Conservation (phyloP, 768 basidiomycete species). For the Calocera viscosa region DNA sequence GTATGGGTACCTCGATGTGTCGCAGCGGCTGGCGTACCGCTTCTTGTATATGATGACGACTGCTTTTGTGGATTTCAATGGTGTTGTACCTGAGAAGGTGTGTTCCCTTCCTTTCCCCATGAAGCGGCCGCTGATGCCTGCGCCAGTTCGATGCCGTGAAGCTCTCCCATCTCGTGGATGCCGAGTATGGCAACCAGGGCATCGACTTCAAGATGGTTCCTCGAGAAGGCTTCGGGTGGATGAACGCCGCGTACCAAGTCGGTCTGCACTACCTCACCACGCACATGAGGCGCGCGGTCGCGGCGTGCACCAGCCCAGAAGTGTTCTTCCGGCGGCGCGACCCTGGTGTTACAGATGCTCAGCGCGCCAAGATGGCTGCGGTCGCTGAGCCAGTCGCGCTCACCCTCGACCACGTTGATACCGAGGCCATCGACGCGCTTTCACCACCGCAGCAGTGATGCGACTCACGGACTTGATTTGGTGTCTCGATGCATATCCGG, state of each 20-base stretch:
- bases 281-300: conserved; percentile 90
- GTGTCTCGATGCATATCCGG: background rate
- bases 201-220: conserved; percentile 97
- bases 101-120: conserved; percentile 9
- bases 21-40: conserved; percentile 83
- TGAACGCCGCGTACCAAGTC: conserved; percentile 95
- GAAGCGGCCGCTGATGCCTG: conserved; percentile 8
- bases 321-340: conserved; percentile 46
- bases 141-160: conserved; percentile 85
- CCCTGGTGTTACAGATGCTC: conserved; percentile 2
- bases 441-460: background rate
- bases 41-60: conserved; percentile 99
- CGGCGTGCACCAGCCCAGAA: conserved; percentile 87
- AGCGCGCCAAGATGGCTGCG: conserved; percentile 1
- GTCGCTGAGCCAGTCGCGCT: background rate
- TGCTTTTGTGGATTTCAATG: conserved; percentile 92
- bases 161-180: conserved; percentile 89
- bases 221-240: conserved; percentile 97
- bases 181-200: conserved; percentile 93
- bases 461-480: background rate
- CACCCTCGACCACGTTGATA: conserved; percentile 12
- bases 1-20: conserved; percentile 89
- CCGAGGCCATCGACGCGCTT: background rate
- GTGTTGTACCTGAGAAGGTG: conserved; percentile 94
- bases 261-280: conserved; percentile 87